Conservation (phyloP, 1,284 basidiomycete species). For the Sanghuangporus baumii region DNA sequence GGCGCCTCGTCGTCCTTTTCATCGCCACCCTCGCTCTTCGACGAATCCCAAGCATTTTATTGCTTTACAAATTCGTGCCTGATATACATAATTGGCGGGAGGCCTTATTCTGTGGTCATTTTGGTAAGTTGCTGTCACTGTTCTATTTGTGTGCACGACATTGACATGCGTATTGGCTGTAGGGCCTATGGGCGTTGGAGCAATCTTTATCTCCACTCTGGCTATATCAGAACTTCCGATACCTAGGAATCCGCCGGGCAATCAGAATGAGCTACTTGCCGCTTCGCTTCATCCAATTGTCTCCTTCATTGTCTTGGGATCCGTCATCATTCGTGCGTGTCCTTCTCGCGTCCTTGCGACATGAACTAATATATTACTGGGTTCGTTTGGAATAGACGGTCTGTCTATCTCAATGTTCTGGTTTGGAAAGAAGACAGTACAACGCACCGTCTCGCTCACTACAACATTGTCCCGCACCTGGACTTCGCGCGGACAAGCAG, state of each 20-base stretch:
- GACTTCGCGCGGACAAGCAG: background rate
- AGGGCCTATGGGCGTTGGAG: slow-evolving; percentile 64
- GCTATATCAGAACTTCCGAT: slow-evolving; percentile 64
- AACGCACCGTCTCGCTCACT: slow-evolving; percentile 83
- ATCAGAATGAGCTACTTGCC: slow-evolving; percentile 66
- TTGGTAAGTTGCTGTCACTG: slow-evolving; percentile 34
- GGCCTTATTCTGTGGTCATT: slow-evolving; percentile 84
- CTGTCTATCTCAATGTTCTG: slow-evolving; percentile 87
- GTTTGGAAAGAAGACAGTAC: slow-evolving; percentile 36
- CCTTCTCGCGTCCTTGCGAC: background rate
- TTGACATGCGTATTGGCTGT: background rate
- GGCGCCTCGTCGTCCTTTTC: slow-evolving; percentile 71
- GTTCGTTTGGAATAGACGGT: slow-evolving; percentile 49
- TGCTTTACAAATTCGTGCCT: slow-evolving; percentile 78
- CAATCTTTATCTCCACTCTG: slow-evolving; percentile 81
- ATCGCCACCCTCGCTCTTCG: slow-evolving; percentile 65
- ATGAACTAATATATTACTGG: background rate
- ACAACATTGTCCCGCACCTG: slow-evolving; percentile 69
- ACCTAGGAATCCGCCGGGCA: slow-evolving; percentile 51
- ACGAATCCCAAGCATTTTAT: slow-evolving; percentile 69
- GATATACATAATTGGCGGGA: slow-evolving; percentile 78
- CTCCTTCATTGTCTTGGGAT: slow-evolving; percentile 78
- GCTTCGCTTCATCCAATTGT: slow-evolving; percentile 75
- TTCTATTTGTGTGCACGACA: background rate
- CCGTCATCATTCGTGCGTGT: slow-evolving; percentile 39